Base-by-base conservation (phyloP, 2,329 filamentous ascomycete genomes). In the Periconia sp. region DNA sequence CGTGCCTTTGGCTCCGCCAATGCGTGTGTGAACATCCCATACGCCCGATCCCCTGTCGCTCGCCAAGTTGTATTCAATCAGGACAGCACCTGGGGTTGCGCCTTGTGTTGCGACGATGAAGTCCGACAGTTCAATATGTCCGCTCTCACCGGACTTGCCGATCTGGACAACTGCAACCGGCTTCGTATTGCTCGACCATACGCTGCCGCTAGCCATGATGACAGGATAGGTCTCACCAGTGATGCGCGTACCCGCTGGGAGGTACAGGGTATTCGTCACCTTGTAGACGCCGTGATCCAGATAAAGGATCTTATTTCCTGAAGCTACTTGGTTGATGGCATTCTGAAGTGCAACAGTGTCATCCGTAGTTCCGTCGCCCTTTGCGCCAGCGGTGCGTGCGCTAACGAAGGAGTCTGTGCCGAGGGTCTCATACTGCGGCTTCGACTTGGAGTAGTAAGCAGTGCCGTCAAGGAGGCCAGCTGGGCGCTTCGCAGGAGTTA, bases 21-120 rank as follows among this genome's bases (percentile, higher is more conserved):
- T 81, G 51, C 91, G 88, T 69, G 90, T 86, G 74, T 96, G 91
- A 3, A 92, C 86, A 62, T 96, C 91, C 87, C 89, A 96, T 70
- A 95, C 80, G 36, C 83, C 90, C 10, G 84, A 84, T 1, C 66
- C 66, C 11, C 51, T 54, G 2, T 50, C 34, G 2, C 59, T 56
- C 25, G 57, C 78, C 22, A 92, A 72, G 64, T 92, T 92, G 77
- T 85, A 91, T 62, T 92, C 78, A 46, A 92, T 83, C 8, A 91
- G 72, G 8, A 85, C 76, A 4, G 88, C 88, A 10, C 88, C 88
- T 1, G 84, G 77, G 2, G 84, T 78, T n/a, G 84, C 70, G 5
- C 88, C 88, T 47, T 82, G 78, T 0, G 86, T 90, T 33, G 83
- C 82, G 7, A 92, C 77, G 37, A 92, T 78, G 64, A 89, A 84